Conservation (phyloP, 106 monocot species). For the Acorus gramineus region DNA sequence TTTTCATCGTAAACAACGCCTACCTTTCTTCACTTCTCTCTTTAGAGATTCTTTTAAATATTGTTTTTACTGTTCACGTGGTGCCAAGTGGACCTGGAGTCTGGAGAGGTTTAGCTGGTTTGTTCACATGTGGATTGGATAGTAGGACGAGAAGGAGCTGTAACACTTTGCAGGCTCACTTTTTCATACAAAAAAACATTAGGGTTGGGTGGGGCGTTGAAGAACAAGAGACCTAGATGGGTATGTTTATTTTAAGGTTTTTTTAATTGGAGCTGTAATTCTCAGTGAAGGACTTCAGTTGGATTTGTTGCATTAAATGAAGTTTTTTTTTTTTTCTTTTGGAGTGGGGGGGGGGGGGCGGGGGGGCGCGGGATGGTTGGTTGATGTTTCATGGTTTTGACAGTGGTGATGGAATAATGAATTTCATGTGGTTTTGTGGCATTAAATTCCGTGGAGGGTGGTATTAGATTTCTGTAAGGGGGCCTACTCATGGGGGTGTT, state of each 20-base stretch:
- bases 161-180: conserved; percentile 21
- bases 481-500: conserved; percentile 1
- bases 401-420: background rate
- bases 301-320: conserved; percentile 4
- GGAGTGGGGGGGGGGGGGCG: background rate
- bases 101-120: conserved; percentile 11
- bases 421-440: background rate
- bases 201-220: conserved; percentile 16
- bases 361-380: background rate
- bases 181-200: conserved; percentile 44
- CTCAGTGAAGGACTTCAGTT: too few species aligned
- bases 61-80: conserved; percentile 42
- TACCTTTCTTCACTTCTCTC: conserved; percentile 7
- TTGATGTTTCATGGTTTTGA: conserved; percentile 1
- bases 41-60: too few species aligned
- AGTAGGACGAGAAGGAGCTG: conserved; percentile 17
- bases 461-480: background rate
- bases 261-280: too few species aligned
- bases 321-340: background rate
- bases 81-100: conserved; percentile 38
- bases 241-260: too few species aligned
- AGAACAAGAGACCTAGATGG: background rate
- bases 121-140: conserved; percentile 55
- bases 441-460: background rate
- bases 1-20: conserved; percentile 21